Conservation (phyloP, 345 rosid species). For the Populus euphratica region DNA sequence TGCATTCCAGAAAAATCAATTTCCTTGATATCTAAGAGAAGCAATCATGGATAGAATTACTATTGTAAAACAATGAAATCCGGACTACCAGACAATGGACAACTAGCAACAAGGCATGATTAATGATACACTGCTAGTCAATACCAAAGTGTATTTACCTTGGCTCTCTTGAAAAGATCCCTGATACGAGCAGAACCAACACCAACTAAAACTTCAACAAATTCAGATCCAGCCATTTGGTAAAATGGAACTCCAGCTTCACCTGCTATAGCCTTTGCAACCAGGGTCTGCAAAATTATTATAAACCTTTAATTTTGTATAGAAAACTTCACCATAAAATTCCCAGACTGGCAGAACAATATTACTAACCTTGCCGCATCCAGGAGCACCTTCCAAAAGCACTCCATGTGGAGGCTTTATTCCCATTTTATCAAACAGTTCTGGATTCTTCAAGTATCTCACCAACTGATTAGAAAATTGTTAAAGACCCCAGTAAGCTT, state of each 20-base stretch:
- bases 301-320: constrained; percentile 6
- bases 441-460: constrained; percentile 91
- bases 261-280: constrained; percentile 96
- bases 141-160: constrained; percentile 44
- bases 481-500: constrained; percentile 6
- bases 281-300: constrained; percentile 60
- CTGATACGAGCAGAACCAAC: constrained; percentile 97
- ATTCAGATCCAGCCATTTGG: constrained; percentile 98
- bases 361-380: constrained; percentile 85
- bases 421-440: constrained; percentile 87
- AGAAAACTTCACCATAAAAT: constrained; percentile 13
- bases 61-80: neutral
- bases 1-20: neutral
- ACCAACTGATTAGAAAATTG: constrained; percentile 55
- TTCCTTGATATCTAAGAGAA: neutral
- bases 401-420: constrained; percentile 98
- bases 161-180: constrained; percentile 93
- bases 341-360: constrained; percentile 1
- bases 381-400: constrained; percentile 93
- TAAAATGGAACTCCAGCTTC: constrained; percentile 98
- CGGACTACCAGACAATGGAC: neutral
- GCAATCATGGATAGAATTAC: neutral
- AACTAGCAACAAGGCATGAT: neutral
- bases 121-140: neutral
- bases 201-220: constrained; percentile 93